Evolutionary conservation across 208 protist genomes (phyloP).

Genomic region (Blechomonas ayalai): DNA sequence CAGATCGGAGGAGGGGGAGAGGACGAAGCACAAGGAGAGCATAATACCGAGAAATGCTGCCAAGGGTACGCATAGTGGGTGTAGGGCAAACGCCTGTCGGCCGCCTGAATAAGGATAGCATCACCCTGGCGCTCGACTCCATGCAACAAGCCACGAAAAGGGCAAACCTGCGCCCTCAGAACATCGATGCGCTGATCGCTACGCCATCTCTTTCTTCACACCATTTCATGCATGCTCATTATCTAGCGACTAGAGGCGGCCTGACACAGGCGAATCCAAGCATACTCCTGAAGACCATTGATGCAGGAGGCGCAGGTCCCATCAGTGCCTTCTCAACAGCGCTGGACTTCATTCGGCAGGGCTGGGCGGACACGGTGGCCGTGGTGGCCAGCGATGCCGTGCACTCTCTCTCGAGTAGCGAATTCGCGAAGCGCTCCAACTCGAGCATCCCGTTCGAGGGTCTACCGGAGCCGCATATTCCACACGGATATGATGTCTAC

Average conservation of each 20-base stretch:
- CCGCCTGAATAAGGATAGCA: conserved; percentile 21
- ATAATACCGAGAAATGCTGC: background rate
- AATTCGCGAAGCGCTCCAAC: conserved; percentile 33
- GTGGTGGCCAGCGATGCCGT: conserved; percentile 64
- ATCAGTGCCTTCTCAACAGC: conserved; percentile 46
- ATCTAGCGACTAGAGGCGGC: conserved; percentile 40
- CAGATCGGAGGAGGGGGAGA: too few species aligned
- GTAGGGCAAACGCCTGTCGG: conserved; percentile 48
- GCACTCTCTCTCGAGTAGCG: conserved; percentile 19
- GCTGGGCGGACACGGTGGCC: conserved; percentile 28
- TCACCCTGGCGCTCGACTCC: conserved; percentile 30
- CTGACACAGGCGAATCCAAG: conserved; percentile 21
- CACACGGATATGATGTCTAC: conserved; percentile 62
- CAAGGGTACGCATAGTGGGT: conserved; percentile 39
- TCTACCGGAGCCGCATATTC: conserved; percentile 43
- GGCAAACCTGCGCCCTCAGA: conserved; percentile 30
- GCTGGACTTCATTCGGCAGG: conserved; percentile 29
- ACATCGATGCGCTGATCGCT: conserved; percentile 67
- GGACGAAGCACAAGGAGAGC: too few species aligned
- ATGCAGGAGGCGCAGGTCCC: conserved; percentile 63
- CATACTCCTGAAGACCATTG: conserved; percentile 50
- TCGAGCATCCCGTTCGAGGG: conserved; percentile 25
- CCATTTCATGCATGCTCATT: conserved; percentile 74
- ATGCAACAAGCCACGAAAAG: conserved; percentile 38
- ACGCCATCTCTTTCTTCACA: conserved; percentile 62